phyloP scores from a whole-genome alignment of 2,329 filamentous ascomycete genomes.

The Penicillium sp. region DNA sequence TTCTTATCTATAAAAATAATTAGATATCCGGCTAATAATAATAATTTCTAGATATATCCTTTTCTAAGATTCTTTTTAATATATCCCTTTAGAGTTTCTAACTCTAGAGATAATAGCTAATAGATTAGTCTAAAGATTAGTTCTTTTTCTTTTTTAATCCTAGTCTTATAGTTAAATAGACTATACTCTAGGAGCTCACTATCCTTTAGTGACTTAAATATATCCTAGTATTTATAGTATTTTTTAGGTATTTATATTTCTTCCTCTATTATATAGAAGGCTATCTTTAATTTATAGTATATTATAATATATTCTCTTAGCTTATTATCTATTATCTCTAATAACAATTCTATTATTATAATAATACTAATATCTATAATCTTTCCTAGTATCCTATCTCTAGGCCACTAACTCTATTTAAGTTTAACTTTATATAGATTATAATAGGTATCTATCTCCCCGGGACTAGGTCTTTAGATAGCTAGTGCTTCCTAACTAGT shows the following conservation, averaged over 20 bases:
- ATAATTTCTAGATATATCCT: not conserved
- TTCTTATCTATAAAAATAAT: constrained; percentile 10
- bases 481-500: not conserved
- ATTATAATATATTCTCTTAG: constrained; percentile 8
- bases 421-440: not conserved
- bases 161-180: constrained; percentile 6
- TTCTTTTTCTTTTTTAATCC: not conserved
- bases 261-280: constrained; percentile 2
- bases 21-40: constrained; percentile 4
- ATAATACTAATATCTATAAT: constrained; percentile 5
- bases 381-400: not conserved
- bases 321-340: constrained; percentile 6
- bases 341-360: constrained; percentile 2
- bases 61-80: constrained; percentile 11
- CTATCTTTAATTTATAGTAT: too few species aligned
- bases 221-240: not conserved
- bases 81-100: constrained; percentile 5
- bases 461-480: constrained; percentile 5
- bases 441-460: not conserved
- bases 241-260: constrained; percentile 4
- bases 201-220: constrained; percentile 5
- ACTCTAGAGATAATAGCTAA: not conserved
- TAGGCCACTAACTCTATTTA: not conserved
- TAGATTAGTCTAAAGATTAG: constrained; percentile 1
- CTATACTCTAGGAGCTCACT: constrained; percentile 1